Evolutionary conservation across 768 basidiomycete genomes (phyloP).

Genomic region (Trichaptum fuscoviolaceum): DNA sequence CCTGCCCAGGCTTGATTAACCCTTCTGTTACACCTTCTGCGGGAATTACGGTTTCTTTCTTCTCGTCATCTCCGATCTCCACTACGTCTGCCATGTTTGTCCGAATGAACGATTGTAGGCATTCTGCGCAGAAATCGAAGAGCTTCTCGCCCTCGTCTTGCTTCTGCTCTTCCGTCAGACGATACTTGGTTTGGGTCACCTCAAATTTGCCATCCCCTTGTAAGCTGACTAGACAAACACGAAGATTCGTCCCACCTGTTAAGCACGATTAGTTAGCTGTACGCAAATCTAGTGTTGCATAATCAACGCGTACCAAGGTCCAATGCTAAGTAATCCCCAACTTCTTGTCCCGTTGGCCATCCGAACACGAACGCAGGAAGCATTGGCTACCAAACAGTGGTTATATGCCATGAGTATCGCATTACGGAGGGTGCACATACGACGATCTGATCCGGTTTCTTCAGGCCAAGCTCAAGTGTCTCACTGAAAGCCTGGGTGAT

Average conservation of each 20-base stretch:
- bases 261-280: background rate
- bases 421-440: conserved; percentile 44
- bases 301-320: conserved; percentile 64
- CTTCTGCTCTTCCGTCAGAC: conserved; percentile 96
- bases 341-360: conserved; percentile 88
- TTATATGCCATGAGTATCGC: conserved; percentile 3
- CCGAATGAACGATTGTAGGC: conserved; percentile 81
- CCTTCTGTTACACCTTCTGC: conserved; percentile 17
- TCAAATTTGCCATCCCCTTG: conserved; percentile 95
- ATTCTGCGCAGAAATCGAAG: conserved; percentile 97
- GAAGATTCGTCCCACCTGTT: conserved; percentile 91
- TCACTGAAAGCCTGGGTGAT: conserved; percentile 97
- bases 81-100: conserved; percentile 54
- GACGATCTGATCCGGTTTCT: conserved; percentile 79
- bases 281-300: background rate
- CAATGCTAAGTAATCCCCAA: conserved; percentile 84
- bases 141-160: conserved; percentile 93
- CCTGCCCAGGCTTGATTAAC: conserved; percentile 22
- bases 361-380: conserved; percentile 96
- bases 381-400: conserved; percentile 60
- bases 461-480: conserved; percentile 78
- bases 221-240: conserved; percentile 92
- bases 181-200: conserved; percentile 96
- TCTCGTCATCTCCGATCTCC: conserved; percentile 33
- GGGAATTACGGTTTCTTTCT: conserved; percentile 44